Percentiles rank a stretch among this genome's conserved stretches.
These are phyloP conservation scores for Salvia hispanica DNA, from an alignment of 257 asterid genomes.

Conservation along the genomic window DNA sequence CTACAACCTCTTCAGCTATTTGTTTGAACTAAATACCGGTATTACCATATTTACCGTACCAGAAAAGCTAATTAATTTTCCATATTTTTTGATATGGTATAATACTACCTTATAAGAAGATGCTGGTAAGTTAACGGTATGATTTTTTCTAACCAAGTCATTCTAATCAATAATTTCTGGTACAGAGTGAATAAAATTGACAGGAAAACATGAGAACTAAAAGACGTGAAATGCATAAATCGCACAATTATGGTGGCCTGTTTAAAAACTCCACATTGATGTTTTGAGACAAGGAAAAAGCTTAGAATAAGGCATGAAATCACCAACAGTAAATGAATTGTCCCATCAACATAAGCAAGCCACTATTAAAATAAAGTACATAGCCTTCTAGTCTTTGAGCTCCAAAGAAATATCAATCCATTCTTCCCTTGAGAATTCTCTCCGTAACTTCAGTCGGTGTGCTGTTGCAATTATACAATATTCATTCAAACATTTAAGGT, in stretches of 20 bases:
- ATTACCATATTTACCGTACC: too few relatives aligned
- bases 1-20: too few relatives aligned
- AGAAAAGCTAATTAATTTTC: too few relatives aligned
- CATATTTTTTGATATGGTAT: too few relatives aligned
- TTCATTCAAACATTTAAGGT: background rate
- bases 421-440: conserved; percentile 90
- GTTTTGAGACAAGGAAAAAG: too few relatives aligned
- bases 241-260: background rate
- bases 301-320: background rate
- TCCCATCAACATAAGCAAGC: conserved; percentile 2
- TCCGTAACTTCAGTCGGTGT: conserved; percentile 89
- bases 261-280: background rate
- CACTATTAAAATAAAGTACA: background rate
- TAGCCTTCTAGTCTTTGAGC: conserved; percentile 13
- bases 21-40: too few relatives aligned
- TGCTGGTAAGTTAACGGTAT: too few relatives aligned
- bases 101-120: too few relatives aligned
- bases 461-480: conserved; percentile 46
- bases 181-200: background rate
- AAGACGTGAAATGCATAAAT: background rate
- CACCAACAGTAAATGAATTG: background rate
- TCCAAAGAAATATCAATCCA: conserved; percentile 50
- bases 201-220: background rate
- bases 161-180: too few relatives aligned
- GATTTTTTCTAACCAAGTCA: too few relatives aligned